phyloP scores from a whole-genome alignment of 306 rosid species.

The Delonix regia region DNA sequence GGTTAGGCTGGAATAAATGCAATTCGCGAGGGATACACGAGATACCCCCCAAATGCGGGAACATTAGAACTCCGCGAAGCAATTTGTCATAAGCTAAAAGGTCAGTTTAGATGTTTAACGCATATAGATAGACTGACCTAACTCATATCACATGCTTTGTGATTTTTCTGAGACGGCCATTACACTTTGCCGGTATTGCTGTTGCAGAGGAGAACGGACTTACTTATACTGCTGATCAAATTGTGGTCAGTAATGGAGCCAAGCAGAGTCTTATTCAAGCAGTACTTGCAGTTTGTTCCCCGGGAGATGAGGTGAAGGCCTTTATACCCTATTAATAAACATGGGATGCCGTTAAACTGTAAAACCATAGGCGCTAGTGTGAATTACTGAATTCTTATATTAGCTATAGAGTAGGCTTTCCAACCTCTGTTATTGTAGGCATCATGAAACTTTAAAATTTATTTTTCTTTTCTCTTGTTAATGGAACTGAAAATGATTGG shows the following conservation, averaged over 20 bases:
- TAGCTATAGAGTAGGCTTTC: neutral
- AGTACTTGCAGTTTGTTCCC: constrained; percentile 83
- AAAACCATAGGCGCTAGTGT: neutral
- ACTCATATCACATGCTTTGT: neutral
- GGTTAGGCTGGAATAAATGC: constrained; percentile 89
- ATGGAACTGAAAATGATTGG: neutral
- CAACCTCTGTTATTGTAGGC: neutral
- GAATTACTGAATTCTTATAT: neutral
- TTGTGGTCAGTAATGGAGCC: constrained; percentile 93
- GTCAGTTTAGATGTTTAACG: constrained; percentile 43
- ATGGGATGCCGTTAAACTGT: neutral
- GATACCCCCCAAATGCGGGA: constrained; percentile 89
- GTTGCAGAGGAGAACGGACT: constrained; percentile 87
- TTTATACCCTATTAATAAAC: neutral
- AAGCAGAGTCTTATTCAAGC: constrained; percentile 89
- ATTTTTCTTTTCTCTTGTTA: neutral
- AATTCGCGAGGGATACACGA: constrained; percentile 80
- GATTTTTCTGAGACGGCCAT: neutral
- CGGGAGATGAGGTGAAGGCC: constrained; percentile 77
- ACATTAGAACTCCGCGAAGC: constrained; percentile 81
- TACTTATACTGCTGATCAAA: constrained; percentile 75
- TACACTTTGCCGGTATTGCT: neutral
- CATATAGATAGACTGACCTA: neutral
- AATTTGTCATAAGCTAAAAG: constrained; percentile 83
- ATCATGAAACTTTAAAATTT: neutral